A percentile compares a stretch with the other conserved stretches of the same genome.
These are phyloP conservation scores for Antrodiella citrinella DNA, from an alignment of 768 basidiomycete genomes.

Conservation along the genomic window DNA sequence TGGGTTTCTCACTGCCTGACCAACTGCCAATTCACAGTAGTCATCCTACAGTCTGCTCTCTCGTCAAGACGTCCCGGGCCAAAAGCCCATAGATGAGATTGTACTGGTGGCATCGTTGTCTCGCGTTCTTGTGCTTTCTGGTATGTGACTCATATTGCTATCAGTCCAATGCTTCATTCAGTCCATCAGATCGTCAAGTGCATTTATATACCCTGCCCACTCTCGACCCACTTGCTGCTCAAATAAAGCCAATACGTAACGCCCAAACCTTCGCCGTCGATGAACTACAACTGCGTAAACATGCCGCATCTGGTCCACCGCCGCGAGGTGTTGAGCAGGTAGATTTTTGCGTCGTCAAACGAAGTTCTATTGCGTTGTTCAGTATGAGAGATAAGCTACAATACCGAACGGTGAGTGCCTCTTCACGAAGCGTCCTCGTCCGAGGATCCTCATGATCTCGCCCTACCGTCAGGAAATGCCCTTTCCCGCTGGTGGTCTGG, in stretches of 20 bases:
- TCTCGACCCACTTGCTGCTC: slow-evolving; percentile 59
- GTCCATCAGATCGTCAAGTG: slow-evolving; percentile 45
- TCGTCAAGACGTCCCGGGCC: slow-evolving; percentile 58
- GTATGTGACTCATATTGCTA: slow-evolving; percentile 28
- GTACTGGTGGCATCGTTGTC: slow-evolving; percentile 70
- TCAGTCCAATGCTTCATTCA: slow-evolving; percentile 2
- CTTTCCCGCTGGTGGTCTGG: slow-evolving; percentile 44
- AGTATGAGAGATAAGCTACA: slow-evolving; percentile 55
- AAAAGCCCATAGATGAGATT: slow-evolving; percentile 74
- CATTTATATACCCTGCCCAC: slow-evolving; percentile 78
- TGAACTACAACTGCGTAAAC: slow-evolving; percentile 55
- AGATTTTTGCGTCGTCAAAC: slow-evolving; percentile 70
- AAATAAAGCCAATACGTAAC: slow-evolving; percentile 73
- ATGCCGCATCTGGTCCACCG: slow-evolving; percentile 30
- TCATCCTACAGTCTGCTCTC: slow-evolving; percentile 18
- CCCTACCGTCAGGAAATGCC: slow-evolving; percentile 54
- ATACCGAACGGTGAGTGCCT: slow-evolving; percentile 45
- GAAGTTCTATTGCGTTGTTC: slow-evolving; percentile 53
- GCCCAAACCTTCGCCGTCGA: slow-evolving; percentile 79
- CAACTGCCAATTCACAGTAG: slow-evolving; percentile 4
- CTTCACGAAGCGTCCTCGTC: background rate
- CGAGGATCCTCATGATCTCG: slow-evolving; percentile 1
- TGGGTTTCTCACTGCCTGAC: background rate
- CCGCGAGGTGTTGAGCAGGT: slow-evolving; percentile 38
- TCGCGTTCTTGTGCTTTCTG: slow-evolving; percentile 68